These are phyloP conservation scores for Amanita thiersii DNA, from an alignment of 768 basidiomycete genomes.

Conservation along the genomic window DNA sequence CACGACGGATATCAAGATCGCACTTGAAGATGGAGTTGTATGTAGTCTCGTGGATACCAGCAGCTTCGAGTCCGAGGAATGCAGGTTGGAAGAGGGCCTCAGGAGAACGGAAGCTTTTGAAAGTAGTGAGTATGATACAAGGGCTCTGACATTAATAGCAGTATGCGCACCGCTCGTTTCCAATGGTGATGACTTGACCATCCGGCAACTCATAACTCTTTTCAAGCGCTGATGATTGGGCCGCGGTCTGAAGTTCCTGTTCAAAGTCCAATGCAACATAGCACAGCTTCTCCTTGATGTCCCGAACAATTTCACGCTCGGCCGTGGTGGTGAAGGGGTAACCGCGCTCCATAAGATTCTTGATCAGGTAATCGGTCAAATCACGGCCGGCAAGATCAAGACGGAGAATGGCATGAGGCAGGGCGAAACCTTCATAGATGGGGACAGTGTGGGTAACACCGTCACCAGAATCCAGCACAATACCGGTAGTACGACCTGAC, in stretches of 20 bases:
- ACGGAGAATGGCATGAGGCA: constrained; percentile 90
- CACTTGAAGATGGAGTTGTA: constrained; percentile 83
- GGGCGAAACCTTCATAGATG: constrained; percentile 90
- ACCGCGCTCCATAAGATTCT: constrained; percentile 84
- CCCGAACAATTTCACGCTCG: constrained; percentile 90
- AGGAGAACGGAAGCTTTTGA: constrained; percentile 74
- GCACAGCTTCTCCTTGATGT: constrained; percentile 97
- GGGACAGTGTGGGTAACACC: constrained; percentile 96
- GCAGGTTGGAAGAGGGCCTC: constrained; percentile 93
- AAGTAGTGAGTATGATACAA: constrained; percentile 49
- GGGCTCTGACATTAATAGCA: constrained; percentile 23
- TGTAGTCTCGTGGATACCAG: constrained; percentile 90
- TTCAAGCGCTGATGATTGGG: constrained; percentile 82
- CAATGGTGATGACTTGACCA: constrained; percentile 93
- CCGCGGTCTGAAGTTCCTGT: constrained; percentile 86
- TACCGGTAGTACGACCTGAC: constrained; percentile 79
- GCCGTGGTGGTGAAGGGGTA: constrained; percentile 93
- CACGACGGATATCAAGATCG: constrained; percentile 81
- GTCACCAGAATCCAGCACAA: constrained; percentile 94
- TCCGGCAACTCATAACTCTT: constrained; percentile 91
- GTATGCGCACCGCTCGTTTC: constrained; percentile 78
- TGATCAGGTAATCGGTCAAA: constrained; percentile 76
- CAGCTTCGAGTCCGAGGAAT: constrained; percentile 82
- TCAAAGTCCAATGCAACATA: constrained; percentile 94
- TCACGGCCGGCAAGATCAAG: constrained; percentile 92